phyloP scores from a whole-genome alignment of 2,329 filamentous ascomycete species.

The Fusarium neocosmosporiellum region DNA sequence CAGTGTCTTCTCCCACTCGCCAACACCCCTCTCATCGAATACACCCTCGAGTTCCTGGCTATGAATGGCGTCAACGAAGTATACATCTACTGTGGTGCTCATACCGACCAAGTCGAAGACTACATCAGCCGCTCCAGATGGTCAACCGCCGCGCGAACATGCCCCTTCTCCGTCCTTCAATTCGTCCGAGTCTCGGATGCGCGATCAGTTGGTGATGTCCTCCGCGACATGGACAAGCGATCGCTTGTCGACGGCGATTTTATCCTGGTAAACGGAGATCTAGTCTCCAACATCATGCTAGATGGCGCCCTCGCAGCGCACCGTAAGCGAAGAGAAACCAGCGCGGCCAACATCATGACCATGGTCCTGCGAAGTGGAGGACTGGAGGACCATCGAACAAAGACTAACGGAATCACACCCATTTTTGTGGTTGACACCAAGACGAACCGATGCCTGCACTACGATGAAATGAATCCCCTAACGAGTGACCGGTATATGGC shows the following conservation, averaged over 20 bases:
- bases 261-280: constrained; percentile 89
- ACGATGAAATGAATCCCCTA: constrained; percentile 86
- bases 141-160: constrained; percentile 66
- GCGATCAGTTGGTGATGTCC: constrained; percentile 89
- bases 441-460: constrained; percentile 87
- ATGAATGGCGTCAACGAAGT: constrained; percentile 96
- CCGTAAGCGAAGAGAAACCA: constrained; percentile 80
- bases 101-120: constrained; percentile 86
- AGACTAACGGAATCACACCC: constrained; percentile 78
- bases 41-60: constrained; percentile 95
- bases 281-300: constrained; percentile 90
- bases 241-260: constrained; percentile 91
- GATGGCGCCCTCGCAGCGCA: constrained; percentile 82
- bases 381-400: constrained; percentile 76
- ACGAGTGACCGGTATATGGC: constrained; percentile 73
- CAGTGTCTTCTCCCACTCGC: constrained; percentile 93
- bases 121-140: constrained; percentile 85
- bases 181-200: constrained; percentile 88
- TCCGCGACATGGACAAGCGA: constrained; percentile 91
- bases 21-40: constrained; percentile 95
- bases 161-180: constrained; percentile 81
- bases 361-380: constrained; percentile 87
- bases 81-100: constrained; percentile 89
- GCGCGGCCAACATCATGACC: constrained; percentile 98
- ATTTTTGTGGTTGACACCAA: constrained; percentile 88